Evolutionary conservation across 225 moss, liverwort and hornwort species (phyloP).

Genomic region (Climacium dendroides): DNA sequence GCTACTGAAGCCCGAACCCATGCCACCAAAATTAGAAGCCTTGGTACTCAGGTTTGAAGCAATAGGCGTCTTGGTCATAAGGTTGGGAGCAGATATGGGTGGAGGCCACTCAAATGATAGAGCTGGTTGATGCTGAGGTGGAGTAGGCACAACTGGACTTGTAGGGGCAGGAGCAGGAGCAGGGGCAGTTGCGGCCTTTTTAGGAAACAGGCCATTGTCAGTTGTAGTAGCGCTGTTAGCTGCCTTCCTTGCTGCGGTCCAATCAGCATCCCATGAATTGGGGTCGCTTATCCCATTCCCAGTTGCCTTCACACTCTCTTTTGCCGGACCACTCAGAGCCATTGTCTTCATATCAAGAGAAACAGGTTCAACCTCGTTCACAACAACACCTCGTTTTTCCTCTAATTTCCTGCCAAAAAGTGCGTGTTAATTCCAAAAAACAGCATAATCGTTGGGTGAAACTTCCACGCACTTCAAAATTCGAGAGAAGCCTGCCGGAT

Average conservation of each 20-base stretch:
- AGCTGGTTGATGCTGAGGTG: constrained; percentile 9
- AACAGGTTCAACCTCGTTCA: constrained; percentile 82
- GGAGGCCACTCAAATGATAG: constrained; percentile 83
- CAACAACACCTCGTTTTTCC: constrained; percentile 86
- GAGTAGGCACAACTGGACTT: constrained; percentile 8
- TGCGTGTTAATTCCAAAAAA: neutral
- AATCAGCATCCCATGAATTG: constrained; percentile 79
- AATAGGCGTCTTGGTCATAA: neutral
- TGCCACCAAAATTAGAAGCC: neutral
- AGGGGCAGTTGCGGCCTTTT: constrained; percentile 17
- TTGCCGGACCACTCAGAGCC: constrained; percentile 62
- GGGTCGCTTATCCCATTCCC: constrained; percentile 42
- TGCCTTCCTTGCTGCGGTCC: constrained; percentile 49
- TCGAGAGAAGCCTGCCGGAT: neutral
- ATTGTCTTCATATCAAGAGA: constrained; percentile 79
- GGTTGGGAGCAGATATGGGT: constrained; percentile 3
- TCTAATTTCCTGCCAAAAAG: constrained; percentile 67
- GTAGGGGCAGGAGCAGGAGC: constrained; percentile 22
- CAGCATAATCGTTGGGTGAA: neutral
- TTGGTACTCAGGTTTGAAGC: neutral
- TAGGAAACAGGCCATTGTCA: constrained; percentile 15
- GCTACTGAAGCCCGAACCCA: constrained; percentile 5
- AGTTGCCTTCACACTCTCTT: constrained; percentile 43
- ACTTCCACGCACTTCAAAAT: neutral
- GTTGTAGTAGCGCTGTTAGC: neutral